Base-by-base conservation (phyloP, 805 yeast species). In the Metschnikowia picachoensis region DNA sequence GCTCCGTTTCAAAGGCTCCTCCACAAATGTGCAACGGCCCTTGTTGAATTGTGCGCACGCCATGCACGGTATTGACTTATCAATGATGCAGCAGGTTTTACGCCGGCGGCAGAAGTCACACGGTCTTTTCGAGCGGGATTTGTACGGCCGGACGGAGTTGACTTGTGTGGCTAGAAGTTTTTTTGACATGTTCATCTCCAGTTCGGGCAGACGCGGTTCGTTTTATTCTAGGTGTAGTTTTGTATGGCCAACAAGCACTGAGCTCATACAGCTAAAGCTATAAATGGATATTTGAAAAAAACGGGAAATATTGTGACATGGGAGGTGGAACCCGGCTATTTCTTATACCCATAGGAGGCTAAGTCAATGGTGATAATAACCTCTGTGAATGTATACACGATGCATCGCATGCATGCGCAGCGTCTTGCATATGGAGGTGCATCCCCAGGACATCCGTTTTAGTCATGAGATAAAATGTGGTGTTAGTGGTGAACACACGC, bases 1-100 rank as follows among this genome's bases (percentile, higher is more conserved):
- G 41, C 37, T 86, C 84, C 67, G 87, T 95, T 96, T 90, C 85
- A 66, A 50, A 31, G 70, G 70, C 28, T 68, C 64, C 40, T 65
- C 63, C 32, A 60, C 27, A 43, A 66, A 65, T 2, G 67, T 64
- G 48, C 70, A 66, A 28, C 49, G 38, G 20, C 60, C 60, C 39
- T 58, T 55, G 47, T 64, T 63, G 50, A 59, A 64, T 42, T 58
- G 62, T 20, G 56, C 53, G 41, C 70, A 66, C 10, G 64, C 53
- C 45, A 63, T 53, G 42, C 70, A 66, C 35, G 66, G 65, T 9
- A 59, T 46, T 41, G 60, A 60, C n/a, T 57, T 58, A 34, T 62
- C 60, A 46, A 66, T 63, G 17, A 66, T 65, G 52, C 70, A 66
- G 51, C 70, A 66, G 1, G 68, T 60, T 46, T 66, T 66, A 27